phyloP scores from a whole-genome alignment of 2,329 filamentous ascomycete species.

The Alternaria triticimaculans region DNA sequence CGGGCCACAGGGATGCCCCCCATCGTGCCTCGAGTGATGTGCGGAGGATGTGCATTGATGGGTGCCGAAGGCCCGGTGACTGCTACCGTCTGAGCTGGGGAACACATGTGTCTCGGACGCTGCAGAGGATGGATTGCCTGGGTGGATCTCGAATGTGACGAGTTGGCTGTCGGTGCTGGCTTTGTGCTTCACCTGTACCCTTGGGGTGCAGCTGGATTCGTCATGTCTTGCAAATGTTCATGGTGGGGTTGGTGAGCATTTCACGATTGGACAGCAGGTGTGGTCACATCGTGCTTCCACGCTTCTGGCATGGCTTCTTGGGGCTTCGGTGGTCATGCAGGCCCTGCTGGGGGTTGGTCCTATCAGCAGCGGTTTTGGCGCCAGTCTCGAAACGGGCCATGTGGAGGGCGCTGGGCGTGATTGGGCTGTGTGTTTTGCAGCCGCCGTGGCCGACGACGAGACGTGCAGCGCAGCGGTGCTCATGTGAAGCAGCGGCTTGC shows the following conservation, averaged over 20 bases:
- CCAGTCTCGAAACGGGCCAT: conserved; percentile 28
- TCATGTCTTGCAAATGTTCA: conserved; percentile 32
- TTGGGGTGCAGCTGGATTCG: conserved; percentile 18
- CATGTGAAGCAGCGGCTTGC: conserved; percentile 24
- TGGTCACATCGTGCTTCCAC: conserved; percentile 19
- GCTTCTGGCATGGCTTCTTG: background rate
- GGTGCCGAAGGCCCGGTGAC: conserved; percentile 7
- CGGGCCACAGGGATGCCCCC: conserved; percentile 6
- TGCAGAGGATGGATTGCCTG: background rate
- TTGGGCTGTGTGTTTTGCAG: conserved; percentile 42
- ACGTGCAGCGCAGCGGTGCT: conserved; percentile 26
- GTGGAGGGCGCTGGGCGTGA: conserved; percentile 23
- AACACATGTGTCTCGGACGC: conserved; percentile 9
- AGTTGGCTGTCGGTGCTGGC: background rate
- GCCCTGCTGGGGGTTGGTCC: conserved; percentile 13
- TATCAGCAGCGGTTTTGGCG: conserved; percentile 25
- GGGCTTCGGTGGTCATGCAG: conserved; percentile 5
- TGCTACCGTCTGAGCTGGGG: background rate
- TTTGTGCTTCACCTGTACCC: conserved; percentile 1
- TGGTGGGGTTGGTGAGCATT: conserved; percentile 24
- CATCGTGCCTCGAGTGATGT: conserved; percentile 1
- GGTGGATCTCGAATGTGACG: conserved; percentile 6
- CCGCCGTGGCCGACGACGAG: conserved; percentile 28
- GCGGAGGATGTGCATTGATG: conserved; percentile 18
- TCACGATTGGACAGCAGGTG: conserved; percentile 26